Percentiles rank a stretch among this genome's conserved stretches.
phyloP scores from a whole-genome alignment of 2,329 filamentous ascomycete genomes.

The Chrysoporthe austroafricana region DNA sequence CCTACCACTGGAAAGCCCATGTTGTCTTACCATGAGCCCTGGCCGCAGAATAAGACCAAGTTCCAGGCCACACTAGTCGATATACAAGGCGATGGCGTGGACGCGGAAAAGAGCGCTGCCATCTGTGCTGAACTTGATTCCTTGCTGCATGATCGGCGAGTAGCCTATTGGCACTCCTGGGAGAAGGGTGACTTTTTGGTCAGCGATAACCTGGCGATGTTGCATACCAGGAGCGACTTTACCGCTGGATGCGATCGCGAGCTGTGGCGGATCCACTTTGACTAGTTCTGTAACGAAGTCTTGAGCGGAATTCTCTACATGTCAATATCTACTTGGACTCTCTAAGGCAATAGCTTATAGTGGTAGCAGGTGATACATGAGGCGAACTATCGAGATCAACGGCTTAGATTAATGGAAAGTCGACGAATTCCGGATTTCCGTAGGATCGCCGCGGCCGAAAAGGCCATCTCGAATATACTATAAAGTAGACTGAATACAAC shows the following conservation, averaged over 20 bases:
- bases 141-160: conserved; percentile 53
- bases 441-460: too few species aligned
- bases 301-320: too few species aligned
- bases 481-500: too few species aligned
- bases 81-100: conserved; percentile 37
- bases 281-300: conserved; percentile 34
- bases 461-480: too few species aligned
- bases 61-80: conserved; percentile 47
- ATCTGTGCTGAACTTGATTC: conserved; percentile 44
- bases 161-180: conserved; percentile 56
- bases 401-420: too few species aligned
- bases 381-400: too few species aligned
- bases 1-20: conserved; percentile 46
- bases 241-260: conserved; percentile 48
- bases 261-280: conserved; percentile 56
- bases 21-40: conserved; percentile 53
- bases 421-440: too few species aligned
- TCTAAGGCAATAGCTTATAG: too few species aligned
- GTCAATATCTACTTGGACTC: too few species aligned
- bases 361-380: too few species aligned
- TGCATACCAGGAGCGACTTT: conserved; percentile 56
- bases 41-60: conserved; percentile 54
- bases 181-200: conserved; percentile 58
- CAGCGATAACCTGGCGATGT: conserved; percentile 53
- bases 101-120: conserved; percentile 38